Percentiles rank a stretch among this genome's conserved stretches.
phyloP scores from a whole-genome alignment of 306 rosid genomes.

The Prunus kanzakura region DNA sequence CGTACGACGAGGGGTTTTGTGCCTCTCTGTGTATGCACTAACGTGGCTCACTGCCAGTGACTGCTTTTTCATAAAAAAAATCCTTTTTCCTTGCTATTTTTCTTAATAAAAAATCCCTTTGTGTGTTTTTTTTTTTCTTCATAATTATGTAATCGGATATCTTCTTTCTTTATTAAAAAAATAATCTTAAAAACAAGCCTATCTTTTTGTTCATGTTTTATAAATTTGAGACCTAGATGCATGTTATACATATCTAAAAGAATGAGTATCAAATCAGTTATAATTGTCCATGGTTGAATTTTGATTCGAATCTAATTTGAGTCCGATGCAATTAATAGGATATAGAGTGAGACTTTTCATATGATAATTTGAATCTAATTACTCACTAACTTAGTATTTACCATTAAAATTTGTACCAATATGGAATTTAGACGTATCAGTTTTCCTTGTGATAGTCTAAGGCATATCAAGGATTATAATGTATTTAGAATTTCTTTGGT shows the following conservation, averaged over 20 bases:
- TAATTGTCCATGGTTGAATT: too few relatives aligned
- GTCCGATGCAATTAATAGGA: too few relatives aligned
- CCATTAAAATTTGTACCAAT: neutral
- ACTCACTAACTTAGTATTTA: neutral
- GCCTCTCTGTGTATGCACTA: neutral
- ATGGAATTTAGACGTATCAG: neutral
- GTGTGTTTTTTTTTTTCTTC: neutral
- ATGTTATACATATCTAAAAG: too few relatives aligned
- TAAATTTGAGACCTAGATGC: neutral
- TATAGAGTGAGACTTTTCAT: too few relatives aligned
- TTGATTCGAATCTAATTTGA: too few relatives aligned
- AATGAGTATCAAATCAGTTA: too few relatives aligned
- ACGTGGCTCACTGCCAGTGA: conserved; percentile 17
- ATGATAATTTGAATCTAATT: too few relatives aligned
- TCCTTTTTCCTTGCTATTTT: neutral
- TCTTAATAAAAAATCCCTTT: neutral
- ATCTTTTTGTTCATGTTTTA: neutral
- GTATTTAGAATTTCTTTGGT: neutral
- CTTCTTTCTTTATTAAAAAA: neutral
- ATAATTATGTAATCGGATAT: neutral
- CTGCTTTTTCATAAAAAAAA: neutral
- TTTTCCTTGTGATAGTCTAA: neutral
- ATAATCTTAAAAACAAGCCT: neutral
- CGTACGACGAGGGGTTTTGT: neutral
- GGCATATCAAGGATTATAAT: neutral